Conservation (phyloP, 2,329 filamentous ascomycete species). For the Coleophoma cylindrospora region DNA sequence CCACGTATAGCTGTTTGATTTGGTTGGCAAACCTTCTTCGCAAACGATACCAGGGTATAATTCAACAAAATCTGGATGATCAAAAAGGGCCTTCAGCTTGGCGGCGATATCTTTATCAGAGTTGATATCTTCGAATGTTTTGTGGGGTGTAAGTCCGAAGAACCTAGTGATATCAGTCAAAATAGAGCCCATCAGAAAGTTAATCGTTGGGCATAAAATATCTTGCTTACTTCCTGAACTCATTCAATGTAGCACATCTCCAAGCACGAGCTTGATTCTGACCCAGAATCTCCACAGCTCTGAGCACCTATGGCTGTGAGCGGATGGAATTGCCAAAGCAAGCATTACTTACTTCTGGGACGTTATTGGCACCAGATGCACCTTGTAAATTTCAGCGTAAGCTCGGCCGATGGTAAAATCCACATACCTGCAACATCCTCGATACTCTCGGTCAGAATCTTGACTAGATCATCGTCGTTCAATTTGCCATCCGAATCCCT, state of each 20-base stretch:
- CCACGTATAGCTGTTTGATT: too few relatives aligned
- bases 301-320: conserved; percentile 43
- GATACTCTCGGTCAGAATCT: conserved; percentile 60
- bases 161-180: conserved; percentile 25
- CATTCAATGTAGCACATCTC: conserved; percentile 71
- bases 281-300: conserved; percentile 72
- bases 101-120: conserved; percentile 66
- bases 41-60: conserved; percentile 64
- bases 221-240: conserved; percentile 62
- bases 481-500: conserved; percentile 65
- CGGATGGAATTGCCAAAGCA: too few relatives aligned
- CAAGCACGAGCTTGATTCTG: conserved; percentile 74
- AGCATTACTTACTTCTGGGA: conserved; percentile 44
- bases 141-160: conserved; percentile 71
- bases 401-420: too few relatives aligned
- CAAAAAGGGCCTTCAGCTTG: conserved; percentile 62
- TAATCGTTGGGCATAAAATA: too few relatives aligned
- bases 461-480: conserved; percentile 70
- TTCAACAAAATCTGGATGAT: conserved; percentile 51
- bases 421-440: conserved; percentile 61
- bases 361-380: conserved; percentile 67
- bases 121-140: conserved; percentile 80
- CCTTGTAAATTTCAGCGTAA: too few relatives aligned
- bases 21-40: conserved; percentile 34
- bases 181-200: too few relatives aligned